These are phyloP conservation scores for Naganishia albida DNA, from an alignment of 1,284 basidiomycete species.

Conservation along the genomic window DNA sequence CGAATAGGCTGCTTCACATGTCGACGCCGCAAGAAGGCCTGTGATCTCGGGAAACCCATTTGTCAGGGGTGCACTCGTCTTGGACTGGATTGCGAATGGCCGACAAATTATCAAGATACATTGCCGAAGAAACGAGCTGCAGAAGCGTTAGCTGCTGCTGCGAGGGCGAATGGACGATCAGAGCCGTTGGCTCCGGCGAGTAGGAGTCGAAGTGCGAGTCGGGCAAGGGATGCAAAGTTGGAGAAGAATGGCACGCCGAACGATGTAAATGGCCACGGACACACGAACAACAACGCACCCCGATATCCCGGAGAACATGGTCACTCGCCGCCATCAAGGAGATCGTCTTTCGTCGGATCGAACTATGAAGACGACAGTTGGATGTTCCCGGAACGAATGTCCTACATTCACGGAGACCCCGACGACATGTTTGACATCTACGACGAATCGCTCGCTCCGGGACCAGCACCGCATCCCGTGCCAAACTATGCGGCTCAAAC, in stretches of 20 bases:
- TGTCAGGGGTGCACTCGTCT: slow-evolving; percentile 24
- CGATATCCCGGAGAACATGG: slow-evolving; percentile 2
- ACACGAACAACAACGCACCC: not conserved
- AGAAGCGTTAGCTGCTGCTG: slow-evolving; percentile 20
- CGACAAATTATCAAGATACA: slow-evolving; percentile 25
- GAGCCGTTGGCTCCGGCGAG: slow-evolving; percentile 2
- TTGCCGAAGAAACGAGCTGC: slow-evolving; percentile 25
- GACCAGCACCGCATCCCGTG: not conserved
- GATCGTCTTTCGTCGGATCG: slow-evolving; percentile 13
- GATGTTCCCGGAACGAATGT: slow-evolving; percentile 23
- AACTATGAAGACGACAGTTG: slow-evolving; percentile 22
- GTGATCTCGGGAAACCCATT: slow-evolving; percentile 27
- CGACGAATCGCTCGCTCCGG: slow-evolving; percentile 18
- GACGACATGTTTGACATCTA: slow-evolving; percentile 26
- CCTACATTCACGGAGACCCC: slow-evolving; percentile 27
- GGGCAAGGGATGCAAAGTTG: slow-evolving; percentile 8
- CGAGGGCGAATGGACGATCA: slow-evolving; percentile 10
- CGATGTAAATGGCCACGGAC: not conserved
- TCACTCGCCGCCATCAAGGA: slow-evolving; percentile 13
- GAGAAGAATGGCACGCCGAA: slow-evolving; percentile 3
- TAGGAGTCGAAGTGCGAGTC: slow-evolving; percentile 22
- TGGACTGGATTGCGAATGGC: slow-evolving; percentile 24
- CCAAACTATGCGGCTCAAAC: slow-evolving; percentile 3
- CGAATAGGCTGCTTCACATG: slow-evolving; percentile 29
- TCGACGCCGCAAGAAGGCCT: slow-evolving; percentile 31